These are phyloP conservation scores for Sphagnum magellanicum DNA, from an alignment of 228 moss, liverwort and hornwort species.

Conservation along the genomic window DNA sequence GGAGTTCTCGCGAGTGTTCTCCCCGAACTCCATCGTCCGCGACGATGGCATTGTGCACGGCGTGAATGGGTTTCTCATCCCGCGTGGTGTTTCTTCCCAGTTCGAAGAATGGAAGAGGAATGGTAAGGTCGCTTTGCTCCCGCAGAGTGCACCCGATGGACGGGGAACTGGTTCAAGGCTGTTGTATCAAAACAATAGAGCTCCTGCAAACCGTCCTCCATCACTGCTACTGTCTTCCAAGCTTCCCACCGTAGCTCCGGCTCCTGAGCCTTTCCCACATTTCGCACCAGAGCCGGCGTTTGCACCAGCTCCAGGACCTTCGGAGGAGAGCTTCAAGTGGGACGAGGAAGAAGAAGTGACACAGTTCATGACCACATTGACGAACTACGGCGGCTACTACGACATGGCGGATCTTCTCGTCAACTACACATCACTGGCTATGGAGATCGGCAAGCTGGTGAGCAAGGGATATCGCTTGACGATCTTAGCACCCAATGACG, in stretches of 20 bases:
- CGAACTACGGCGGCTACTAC: slow-evolving; percentile 63
- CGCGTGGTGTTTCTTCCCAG: slow-evolving; percentile 25
- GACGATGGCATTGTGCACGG: slow-evolving; percentile 87
- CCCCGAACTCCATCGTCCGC: slow-evolving; percentile 70
- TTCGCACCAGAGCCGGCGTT: slow-evolving; percentile 30
- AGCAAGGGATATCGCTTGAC: slow-evolving; percentile 63
- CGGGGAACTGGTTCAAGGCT: not conserved
- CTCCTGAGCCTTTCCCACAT: not conserved
- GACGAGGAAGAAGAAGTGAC: slow-evolving; percentile 36
- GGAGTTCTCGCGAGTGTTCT: slow-evolving; percentile 45
- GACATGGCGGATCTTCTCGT: slow-evolving; percentile 78
- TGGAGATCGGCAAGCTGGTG: slow-evolving; percentile 66
- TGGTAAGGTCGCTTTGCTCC: slow-evolving; percentile 6
- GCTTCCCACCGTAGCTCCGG: not conserved
- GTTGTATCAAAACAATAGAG: no score
- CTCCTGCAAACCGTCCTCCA: slow-evolving; percentile 1
- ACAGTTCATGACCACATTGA: slow-evolving; percentile 54
- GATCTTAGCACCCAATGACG: slow-evolving; percentile 79
- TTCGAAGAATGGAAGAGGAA: slow-evolving; percentile 43
- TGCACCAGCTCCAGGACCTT: slow-evolving; percentile 65
- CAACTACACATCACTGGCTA: slow-evolving; percentile 60
- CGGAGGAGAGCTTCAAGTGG: slow-evolving; percentile 17
- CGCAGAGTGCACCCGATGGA: slow-evolving; percentile 15
- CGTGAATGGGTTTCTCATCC: slow-evolving; percentile 61
- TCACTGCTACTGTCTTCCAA: slow-evolving; percentile 3